Evolutionary conservation across 169 alveolate species (phyloP), one percentile per base, ranked within the genome.

Genomic region (Hepatocystis sp.): DNA sequence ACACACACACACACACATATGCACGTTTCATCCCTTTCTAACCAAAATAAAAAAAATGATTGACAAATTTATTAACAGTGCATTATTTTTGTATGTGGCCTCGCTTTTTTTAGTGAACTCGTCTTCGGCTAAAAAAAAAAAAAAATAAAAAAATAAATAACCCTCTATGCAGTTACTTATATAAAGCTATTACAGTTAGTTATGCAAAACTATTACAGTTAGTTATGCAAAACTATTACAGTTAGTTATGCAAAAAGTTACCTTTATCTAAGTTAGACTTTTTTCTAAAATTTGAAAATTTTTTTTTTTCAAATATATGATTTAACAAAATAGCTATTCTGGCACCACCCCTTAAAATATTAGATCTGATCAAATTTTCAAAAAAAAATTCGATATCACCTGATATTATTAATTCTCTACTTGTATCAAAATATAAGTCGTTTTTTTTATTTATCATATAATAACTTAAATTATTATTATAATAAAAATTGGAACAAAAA

Each of bases 331-430:
- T 93, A 11, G 96, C 93, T 39, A 93, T 71, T 17, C 97, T 64
- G 1, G 97, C 95, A 4, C 97, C 97, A 8, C 96, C 97, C 34
- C 91, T 66, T 60, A 94, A 92, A 27, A 94, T 93, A 34, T 93
- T 94, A 52, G 60, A 63, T 66, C 93, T 46, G 25, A 94, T 40
- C 11, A 91, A 32, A 34, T 56, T 55, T 13, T 88, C 94, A 8
- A 91, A 44, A 28, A 51, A 52, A 4, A 58, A 67, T 15, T 91
- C 90, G 28, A 93, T 49, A 17, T 92, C 84, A 36, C 90, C 66
- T 1, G 94, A 64, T 52, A 93, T 68, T 68, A 88, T 86, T 28
- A 93, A 39, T 46, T 86, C 58, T 11, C 30, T 67, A 10, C 76
- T 13, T 2, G 88, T 81, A 76, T 71, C 60, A 84, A 49, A 61